Evolutionary conservation across 2,329 filamentous ascomycete genomes (phyloP).

Genomic region (Atkinsonella hypoxylon): DNA sequence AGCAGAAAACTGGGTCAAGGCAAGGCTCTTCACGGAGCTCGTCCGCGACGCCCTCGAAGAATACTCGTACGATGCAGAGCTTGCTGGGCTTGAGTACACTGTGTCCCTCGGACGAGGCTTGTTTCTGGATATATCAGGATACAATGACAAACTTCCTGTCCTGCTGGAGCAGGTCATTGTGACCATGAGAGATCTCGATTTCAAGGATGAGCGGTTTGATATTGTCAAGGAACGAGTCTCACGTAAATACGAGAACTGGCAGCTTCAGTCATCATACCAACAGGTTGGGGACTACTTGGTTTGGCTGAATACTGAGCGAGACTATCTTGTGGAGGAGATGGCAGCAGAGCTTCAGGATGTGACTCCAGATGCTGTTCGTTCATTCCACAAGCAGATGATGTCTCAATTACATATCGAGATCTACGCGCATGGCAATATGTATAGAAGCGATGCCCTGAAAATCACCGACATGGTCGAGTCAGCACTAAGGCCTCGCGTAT

Average conservation of each 20-base stretch:
- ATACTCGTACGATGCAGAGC: slow-evolving; percentile 90
- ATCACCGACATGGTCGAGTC: slow-evolving; percentile 74
- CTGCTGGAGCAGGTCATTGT: slow-evolving; percentile 79
- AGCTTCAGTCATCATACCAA: slow-evolving; percentile 77
- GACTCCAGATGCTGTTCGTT: slow-evolving; percentile 59
- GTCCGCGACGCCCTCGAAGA: slow-evolving; percentile 83
- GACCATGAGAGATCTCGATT: slow-evolving; percentile 72
- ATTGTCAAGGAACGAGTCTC: slow-evolving; percentile 79
- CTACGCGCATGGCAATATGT: slow-evolving; percentile 81
- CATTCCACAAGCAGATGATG: slow-evolving; percentile 71
- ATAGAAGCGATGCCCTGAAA: slow-evolving; percentile 83
- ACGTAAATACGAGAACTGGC: slow-evolving; percentile 73
- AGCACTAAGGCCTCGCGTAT: slow-evolving; percentile 58
- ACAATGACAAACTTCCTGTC: slow-evolving; percentile 92
- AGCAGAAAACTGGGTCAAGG: slow-evolving; percentile 66
- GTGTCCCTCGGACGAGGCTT: slow-evolving; percentile 66
- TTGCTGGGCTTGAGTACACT: slow-evolving; percentile 77
- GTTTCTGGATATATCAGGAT: slow-evolving; percentile 70
- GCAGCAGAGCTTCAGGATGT: slow-evolving; percentile 64
- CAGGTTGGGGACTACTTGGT: slow-evolving; percentile 75
- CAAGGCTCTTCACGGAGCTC: slow-evolving; percentile 69
- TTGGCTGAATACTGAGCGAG: slow-evolving; percentile 66
- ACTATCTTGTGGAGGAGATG: slow-evolving; percentile 70
- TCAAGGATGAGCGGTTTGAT: slow-evolving; percentile 78
- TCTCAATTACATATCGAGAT: slow-evolving; percentile 79